Conservation (phyloP, 768 basidiomycete species). For the Krasilnikovozyma curviuscula region DNA sequence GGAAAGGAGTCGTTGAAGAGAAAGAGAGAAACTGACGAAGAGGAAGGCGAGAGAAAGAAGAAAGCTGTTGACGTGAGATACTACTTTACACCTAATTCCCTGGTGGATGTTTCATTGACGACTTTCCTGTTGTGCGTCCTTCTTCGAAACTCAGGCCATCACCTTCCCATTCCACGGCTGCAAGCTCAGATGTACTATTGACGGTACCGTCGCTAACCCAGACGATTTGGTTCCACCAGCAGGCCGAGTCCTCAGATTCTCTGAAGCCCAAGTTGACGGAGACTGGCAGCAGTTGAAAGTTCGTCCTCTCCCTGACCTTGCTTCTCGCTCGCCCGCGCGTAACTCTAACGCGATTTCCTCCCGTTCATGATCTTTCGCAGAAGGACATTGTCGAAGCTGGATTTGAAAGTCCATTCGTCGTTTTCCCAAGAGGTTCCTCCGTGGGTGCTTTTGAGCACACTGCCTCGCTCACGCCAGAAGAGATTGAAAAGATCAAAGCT, state of each 20-base stretch:
- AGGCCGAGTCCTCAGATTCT: slow-evolving; percentile 23
- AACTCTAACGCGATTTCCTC: not conserved
- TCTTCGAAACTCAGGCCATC: slow-evolving; percentile 8
- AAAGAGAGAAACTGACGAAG: slow-evolving; percentile 14
- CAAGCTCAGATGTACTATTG: slow-evolving; percentile 19
- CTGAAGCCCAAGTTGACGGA: slow-evolving; percentile 14
- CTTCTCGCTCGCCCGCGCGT: not conserved
- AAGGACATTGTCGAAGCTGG: slow-evolving; percentile 17
- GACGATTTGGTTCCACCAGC: slow-evolving; percentile 18
- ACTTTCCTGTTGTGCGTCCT: too few species aligned
- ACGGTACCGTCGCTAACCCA: slow-evolving; percentile 20
- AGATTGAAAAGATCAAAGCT: slow-evolving; percentile 19
- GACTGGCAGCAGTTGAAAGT: slow-evolving; percentile 29
- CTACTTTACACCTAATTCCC: too few species aligned
- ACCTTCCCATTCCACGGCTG: slow-evolving; percentile 23
- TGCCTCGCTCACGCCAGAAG: slow-evolving; percentile 20
- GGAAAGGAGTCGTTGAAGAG: slow-evolving; percentile 14
- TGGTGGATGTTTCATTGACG: too few species aligned
- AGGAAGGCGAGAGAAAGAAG: slow-evolving; percentile 16
- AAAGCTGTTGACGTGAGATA: too few species aligned
- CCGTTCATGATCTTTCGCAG: slow-evolving; percentile 4
- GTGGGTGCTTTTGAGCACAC: slow-evolving; percentile 22
- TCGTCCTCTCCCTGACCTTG: slow-evolving; percentile 1
- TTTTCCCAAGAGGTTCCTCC: slow-evolving; percentile 22
- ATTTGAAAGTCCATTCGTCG: slow-evolving; percentile 24